A percentile compares a stretch with the other conserved stretches of the same genome.
phyloP scores from a whole-genome alignment of 129 eudicot genomes.

The Flaveria bidentis region DNA sequence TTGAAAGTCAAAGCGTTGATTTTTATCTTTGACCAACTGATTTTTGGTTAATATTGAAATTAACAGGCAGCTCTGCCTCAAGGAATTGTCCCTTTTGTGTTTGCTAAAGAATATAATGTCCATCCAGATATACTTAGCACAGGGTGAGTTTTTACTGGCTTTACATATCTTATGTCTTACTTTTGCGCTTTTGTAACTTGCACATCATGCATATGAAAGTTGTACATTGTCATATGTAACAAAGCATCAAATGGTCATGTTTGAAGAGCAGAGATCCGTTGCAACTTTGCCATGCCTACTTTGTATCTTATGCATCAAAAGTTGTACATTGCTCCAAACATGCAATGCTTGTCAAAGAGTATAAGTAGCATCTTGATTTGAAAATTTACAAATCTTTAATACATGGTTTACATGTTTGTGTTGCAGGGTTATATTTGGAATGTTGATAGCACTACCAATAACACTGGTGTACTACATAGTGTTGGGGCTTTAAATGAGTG shows the following conservation, averaged over 20 bases:
- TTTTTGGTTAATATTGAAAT: background rate
- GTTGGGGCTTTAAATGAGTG: constrained; percentile 61
- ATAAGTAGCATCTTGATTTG: background rate
- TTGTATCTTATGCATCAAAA: background rate
- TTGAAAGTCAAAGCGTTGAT: constrained; percentile 24
- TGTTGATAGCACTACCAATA: constrained; percentile 84
- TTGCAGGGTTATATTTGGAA: constrained; percentile 91
- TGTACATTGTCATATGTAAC: background rate
- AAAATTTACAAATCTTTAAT: constrained; percentile 29
- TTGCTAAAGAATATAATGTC: constrained; percentile 90
- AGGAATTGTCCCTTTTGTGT: constrained; percentile 95
- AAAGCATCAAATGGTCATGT: too few species aligned
- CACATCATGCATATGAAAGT: background rate
- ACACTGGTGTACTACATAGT: constrained; percentile 83
- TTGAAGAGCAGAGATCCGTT: too few species aligned
- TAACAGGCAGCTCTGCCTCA: constrained; percentile 92
- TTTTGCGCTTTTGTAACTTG: background rate
- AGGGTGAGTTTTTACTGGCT: constrained; percentile 49
- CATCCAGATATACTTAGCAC: constrained; percentile 91
- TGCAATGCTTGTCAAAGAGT: background rate
- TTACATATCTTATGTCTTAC: background rate
- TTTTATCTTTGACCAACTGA: constrained; percentile 8
- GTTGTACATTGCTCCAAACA: background rate
- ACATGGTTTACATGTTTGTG: constrained; percentile 26
- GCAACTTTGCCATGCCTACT: background rate